phyloP scores from a whole-genome alignment of 2,329 filamentous ascomycete species.

The Pleomassaria siparia region DNA sequence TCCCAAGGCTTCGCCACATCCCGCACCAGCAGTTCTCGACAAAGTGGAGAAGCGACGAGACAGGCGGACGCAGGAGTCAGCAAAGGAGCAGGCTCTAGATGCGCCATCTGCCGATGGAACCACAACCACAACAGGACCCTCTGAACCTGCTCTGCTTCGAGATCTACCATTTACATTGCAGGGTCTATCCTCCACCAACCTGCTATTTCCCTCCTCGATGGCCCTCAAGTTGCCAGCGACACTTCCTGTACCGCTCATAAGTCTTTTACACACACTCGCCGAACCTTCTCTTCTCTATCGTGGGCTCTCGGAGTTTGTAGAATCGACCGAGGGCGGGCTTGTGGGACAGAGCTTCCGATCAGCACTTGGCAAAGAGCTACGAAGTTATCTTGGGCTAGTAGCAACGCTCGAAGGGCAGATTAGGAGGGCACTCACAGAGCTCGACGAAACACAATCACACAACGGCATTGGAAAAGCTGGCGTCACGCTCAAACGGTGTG shows the following conservation, averaged over 20 bases:
- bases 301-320: slow-evolving; percentile 76
- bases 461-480: slow-evolving; percentile 79
- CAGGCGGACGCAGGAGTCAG: slow-evolving; percentile 23
- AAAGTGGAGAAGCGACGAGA: slow-evolving; percentile 31
- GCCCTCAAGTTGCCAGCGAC: slow-evolving; percentile 75
- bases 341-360: slow-evolving; percentile 89
- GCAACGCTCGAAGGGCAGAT: slow-evolving; percentile 94
- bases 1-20: slow-evolving; percentile 26
- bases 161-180: slow-evolving; percentile 93
- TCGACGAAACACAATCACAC: slow-evolving; percentile 68
- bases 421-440: slow-evolving; percentile 71
- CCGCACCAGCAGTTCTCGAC: slow-evolving; percentile 17
- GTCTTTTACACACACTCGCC: slow-evolving; percentile 83
- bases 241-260: slow-evolving; percentile 80
- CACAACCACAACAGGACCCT: slow-evolving; percentile 28
- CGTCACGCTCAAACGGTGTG: slow-evolving; percentile 90
- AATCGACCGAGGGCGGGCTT: slow-evolving; percentile 78
- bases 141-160: slow-evolving; percentile 52
- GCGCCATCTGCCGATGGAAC: slow-evolving; percentile 7
- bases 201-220: slow-evolving; percentile 71
- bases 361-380: slow-evolving; percentile 79
- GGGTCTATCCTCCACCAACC: slow-evolving; percentile 82
- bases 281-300: slow-evolving; percentile 93
- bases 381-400: slow-evolving; percentile 86
- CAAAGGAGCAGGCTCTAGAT: slow-evolving; percentile 27